Evolutionary conservation across 2,329 filamentous ascomycete genomes (phyloP).

Genomic region (Hypoxylon rubiginosum): DNA sequence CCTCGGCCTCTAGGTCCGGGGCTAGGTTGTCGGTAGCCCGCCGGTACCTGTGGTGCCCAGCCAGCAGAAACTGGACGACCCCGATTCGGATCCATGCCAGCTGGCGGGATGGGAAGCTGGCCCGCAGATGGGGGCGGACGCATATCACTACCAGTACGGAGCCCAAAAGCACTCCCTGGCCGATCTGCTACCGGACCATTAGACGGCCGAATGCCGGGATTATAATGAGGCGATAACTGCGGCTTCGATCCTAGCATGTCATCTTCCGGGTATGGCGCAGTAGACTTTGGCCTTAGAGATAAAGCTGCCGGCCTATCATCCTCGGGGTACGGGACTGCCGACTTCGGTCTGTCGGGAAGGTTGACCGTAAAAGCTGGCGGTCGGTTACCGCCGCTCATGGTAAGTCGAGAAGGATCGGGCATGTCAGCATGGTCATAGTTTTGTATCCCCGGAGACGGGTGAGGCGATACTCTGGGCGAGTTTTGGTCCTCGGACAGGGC

Average conservation of each 20-base stretch:
- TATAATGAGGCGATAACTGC: slow-evolving; percentile 58
- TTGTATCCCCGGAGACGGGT: slow-evolving; percentile 58
- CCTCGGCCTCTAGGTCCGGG: slow-evolving; percentile 53
- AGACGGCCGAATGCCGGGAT: slow-evolving; percentile 63
- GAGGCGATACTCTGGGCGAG: slow-evolving; percentile 56
- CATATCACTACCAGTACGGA: slow-evolving; percentile 60
- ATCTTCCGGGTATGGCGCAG: slow-evolving; percentile 68
- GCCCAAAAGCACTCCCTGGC: slow-evolving; percentile 67
- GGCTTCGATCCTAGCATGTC: slow-evolving; percentile 55
- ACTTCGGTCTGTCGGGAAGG: slow-evolving; percentile 64
- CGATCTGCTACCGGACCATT: slow-evolving; percentile 64
- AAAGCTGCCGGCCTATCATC: slow-evolving; percentile 72
- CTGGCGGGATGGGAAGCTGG: slow-evolving; percentile 60
- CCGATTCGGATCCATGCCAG: slow-evolving; percentile 56
- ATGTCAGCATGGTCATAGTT: slow-evolving; percentile 60
- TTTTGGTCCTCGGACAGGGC: slow-evolving; percentile 60
- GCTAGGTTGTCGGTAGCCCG: slow-evolving; percentile 57
- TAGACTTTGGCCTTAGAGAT: slow-evolving; percentile 61
- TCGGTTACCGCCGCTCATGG: slow-evolving; percentile 55
- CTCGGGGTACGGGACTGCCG: slow-evolving; percentile 77
- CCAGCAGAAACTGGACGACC: slow-evolving; percentile 60
- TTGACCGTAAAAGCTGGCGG: slow-evolving; percentile 67
- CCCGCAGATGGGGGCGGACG: slow-evolving; percentile 61
- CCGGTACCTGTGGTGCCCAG: slow-evolving; percentile 59
- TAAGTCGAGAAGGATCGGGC: slow-evolving; percentile 62